phyloP scores from a whole-genome alignment of 352 stramenopile species.

The Pythium phragmiticola region DNA sequence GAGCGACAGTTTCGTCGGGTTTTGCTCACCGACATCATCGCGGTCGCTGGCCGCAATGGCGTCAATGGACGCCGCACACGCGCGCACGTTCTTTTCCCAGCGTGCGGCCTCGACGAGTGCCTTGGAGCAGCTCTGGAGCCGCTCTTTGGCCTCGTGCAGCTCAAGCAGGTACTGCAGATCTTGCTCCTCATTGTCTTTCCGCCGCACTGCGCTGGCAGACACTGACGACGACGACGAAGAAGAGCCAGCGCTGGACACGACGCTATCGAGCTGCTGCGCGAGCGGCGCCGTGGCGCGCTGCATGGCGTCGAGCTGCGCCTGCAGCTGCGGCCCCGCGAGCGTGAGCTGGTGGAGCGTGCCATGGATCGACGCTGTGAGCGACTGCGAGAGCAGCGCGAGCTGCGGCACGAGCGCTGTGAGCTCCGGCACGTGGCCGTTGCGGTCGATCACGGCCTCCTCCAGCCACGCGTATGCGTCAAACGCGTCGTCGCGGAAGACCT shows the following conservation, averaged over 20 bases:
- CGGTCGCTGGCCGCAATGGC: slow-evolving; percentile 17
- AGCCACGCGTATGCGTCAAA: slow-evolving; percentile 78
- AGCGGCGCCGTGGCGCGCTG: slow-evolving; percentile 45
- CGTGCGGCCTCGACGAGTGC: slow-evolving; percentile 64
- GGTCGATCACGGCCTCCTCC: slow-evolving; percentile 55
- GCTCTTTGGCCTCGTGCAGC: slow-evolving; percentile 69
- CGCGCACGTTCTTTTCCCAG: slow-evolving; percentile 65
- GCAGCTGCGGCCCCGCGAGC: slow-evolving; percentile 43
- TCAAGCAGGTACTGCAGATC: slow-evolving; percentile 58
- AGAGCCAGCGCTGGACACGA: slow-evolving; percentile 16
- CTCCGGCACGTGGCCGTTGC: slow-evolving; percentile 27
- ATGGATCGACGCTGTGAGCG: slow-evolving; percentile 56
- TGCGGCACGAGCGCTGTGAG: slow-evolving; percentile 51
- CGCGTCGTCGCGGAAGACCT: slow-evolving; percentile 38
- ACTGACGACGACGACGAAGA: slow-evolving; percentile 2
- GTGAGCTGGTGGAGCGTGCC: slow-evolving; percentile 59
- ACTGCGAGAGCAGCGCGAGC: slow-evolving; percentile 60
- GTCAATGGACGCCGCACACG: slow-evolving; percentile 47
- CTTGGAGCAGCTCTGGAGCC: slow-evolving; percentile 60
- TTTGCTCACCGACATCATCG: slow-evolving; percentile 8
- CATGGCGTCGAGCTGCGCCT: slow-evolving; percentile 53
- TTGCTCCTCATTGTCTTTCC: slow-evolving; percentile 31
- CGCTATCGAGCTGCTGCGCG: slow-evolving; percentile 38
- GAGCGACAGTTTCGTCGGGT: slow-evolving; percentile 25
- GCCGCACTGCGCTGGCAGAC: not conserved